These are phyloP conservation scores for Coemansia sp. DNA, from an alignment of 192 early-diverging fungal species.

Conservation along the genomic window DNA sequence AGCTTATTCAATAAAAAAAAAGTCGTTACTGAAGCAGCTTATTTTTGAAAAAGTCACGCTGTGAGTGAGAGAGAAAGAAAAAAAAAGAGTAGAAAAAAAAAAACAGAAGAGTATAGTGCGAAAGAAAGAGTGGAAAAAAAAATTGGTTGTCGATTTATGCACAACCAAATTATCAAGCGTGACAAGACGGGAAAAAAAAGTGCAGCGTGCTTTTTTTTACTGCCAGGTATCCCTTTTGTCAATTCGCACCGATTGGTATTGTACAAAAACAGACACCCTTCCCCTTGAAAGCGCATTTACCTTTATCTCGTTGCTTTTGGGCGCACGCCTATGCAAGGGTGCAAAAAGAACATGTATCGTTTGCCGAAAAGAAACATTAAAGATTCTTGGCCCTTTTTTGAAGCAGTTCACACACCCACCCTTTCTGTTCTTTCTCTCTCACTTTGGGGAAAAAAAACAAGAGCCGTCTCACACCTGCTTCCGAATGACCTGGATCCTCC, in stretches of 20 bases:
- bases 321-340: background rate
- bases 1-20: no score
- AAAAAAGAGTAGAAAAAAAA: conserved; percentile 1
- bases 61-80: no score
- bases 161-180: background rate
- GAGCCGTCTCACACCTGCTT: no score
- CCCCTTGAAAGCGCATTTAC: no score
- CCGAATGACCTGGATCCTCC: no score
- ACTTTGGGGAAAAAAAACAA: no score
- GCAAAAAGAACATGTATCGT: background rate
- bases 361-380: background rate
- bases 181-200: background rate
- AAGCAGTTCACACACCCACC: background rate
- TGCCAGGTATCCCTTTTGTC: no score
- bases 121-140: background rate
- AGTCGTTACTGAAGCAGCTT: no score
- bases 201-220: background rate
- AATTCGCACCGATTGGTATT: no score
- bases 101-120: conserved; percentile 3
- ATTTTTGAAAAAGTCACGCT: conserved; percentile 7
- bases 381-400: background rate
- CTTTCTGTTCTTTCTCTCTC: no score
- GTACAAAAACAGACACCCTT: no score
- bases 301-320: no score
- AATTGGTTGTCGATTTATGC: background rate